Conservation (phyloP, 2,329 filamentous ascomycete species). For the Juglanconis juglandina region DNA sequence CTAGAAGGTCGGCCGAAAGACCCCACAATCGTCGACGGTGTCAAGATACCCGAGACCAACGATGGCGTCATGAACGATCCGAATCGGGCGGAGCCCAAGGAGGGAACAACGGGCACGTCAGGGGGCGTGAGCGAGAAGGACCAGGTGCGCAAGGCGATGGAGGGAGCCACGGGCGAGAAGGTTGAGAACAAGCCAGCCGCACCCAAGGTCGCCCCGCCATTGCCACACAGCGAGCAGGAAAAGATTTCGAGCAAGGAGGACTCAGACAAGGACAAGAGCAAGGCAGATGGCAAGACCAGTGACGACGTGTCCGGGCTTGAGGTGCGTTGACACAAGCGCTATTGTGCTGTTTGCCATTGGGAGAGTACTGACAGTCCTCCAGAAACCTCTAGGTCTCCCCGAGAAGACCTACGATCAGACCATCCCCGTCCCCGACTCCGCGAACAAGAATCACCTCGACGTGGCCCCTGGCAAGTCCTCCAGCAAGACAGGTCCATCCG, state of each 20-base stretch:
- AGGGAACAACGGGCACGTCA: constrained; percentile 83
- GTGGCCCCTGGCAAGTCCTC: constrained; percentile 30
- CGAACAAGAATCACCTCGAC: constrained; percentile 62
- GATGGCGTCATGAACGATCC: constrained; percentile 94
- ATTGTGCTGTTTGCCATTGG: background rate
- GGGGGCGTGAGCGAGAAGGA: constrained; percentile 86
- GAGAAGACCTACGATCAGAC: constrained; percentile 73
- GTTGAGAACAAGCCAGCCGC: constrained; percentile 72
- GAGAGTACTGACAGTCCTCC: constrained; percentile 10
- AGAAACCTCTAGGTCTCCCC: constrained; percentile 82
- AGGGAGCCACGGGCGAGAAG: constrained; percentile 63
- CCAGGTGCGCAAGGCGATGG: constrained; percentile 68
- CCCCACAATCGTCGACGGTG: constrained; percentile 53
- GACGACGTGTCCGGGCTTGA: constrained; percentile 52
- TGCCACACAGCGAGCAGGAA: constrained; percentile 77
- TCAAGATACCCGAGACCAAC: constrained; percentile 60
- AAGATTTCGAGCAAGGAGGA: constrained; percentile 50
- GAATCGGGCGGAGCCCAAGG: constrained; percentile 68
- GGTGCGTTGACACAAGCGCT: constrained; percentile 41
- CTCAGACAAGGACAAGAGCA: constrained; percentile 38
- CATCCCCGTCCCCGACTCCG: constrained; percentile 63
- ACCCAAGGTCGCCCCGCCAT: constrained; percentile 79
- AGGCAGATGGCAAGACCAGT: constrained; percentile 32
- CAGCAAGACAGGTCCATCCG: constrained; percentile 29
- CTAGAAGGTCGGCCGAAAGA: constrained; percentile 51